Percentiles rank a stretch among this genome's conserved stretches.
Evolutionary conservation across 495 filamentous ascomycete species (phyloP).

Genomic region (Clavariopsis aquatica): DNA sequence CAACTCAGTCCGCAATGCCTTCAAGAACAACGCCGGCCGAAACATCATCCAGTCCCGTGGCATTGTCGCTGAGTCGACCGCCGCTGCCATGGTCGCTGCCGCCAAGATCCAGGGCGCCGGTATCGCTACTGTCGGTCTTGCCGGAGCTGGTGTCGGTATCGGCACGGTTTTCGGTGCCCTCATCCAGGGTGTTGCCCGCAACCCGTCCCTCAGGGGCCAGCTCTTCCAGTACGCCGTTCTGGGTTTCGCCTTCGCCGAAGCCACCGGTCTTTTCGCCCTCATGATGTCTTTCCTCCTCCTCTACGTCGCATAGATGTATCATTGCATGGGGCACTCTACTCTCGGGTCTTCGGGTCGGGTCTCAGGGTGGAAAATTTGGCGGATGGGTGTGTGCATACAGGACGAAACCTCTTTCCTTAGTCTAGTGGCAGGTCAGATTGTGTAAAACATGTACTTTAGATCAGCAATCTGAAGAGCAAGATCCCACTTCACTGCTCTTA

Average conservation of each 20-base stretch:
- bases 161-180: conserved; percentile 87
- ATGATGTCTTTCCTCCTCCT: conserved; percentile 67
- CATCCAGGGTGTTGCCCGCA: conserved; percentile 80
- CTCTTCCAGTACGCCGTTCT: conserved; percentile 93
- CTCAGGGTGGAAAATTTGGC: conserved; percentile 32
- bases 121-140: conserved; percentile 83
- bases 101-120: conserved; percentile 87
- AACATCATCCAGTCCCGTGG: conserved; percentile 38
- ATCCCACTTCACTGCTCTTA: conserved; percentile 31
- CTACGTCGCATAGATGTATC: conserved; percentile 37
- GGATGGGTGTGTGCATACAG: conserved; percentile 38
- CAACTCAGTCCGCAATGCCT: conserved; percentile 35
- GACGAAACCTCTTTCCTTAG: conserved; percentile 29
- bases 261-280: conserved; percentile 89
- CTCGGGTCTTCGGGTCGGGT: conserved; percentile 22
- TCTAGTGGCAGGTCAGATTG: conserved; percentile 38
- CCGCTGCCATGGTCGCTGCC: conserved; percentile 74
- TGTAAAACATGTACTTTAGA: conserved; percentile 42
- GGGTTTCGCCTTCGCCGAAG: conserved; percentile 91
- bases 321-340: conserved; percentile 21
- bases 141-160: conserved; percentile 90
- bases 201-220: conserved; percentile 85
- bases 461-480: conserved; percentile 38
- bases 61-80: conserved; percentile 40
- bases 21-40: conserved; percentile 38